Evolutionary conservation across 176 grass and related monocot genomes (phyloP), one percentile per base, ranked within the genome.

Genomic region (Chrysopogon serrulatus): DNA sequence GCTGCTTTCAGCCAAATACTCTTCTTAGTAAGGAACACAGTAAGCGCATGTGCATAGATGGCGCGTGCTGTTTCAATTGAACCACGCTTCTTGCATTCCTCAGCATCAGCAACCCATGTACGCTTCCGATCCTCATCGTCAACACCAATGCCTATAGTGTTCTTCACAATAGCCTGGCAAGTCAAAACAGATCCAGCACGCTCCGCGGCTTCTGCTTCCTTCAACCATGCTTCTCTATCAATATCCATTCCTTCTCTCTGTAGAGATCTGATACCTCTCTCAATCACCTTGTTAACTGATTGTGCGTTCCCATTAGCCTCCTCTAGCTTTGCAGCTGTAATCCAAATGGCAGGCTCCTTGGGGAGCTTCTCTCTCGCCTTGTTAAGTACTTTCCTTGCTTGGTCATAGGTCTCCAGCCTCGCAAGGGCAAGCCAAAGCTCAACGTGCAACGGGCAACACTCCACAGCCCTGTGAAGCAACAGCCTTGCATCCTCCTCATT

Each of bases 41-140:
- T 92, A 42, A 97, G 75, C 14, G 95, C 95, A 91, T 94, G 92
- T 11, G 90, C 92, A 81, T 97, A 97, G 68, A 97, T 97, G 73
- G 92, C 92, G 28, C 95, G 90, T 49, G 95, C 95, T 26, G 95
- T 97, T 86, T 97, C 95, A 82, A 97, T 84, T 3, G 95, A 97
- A 69, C 95, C 92, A 33, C 92, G 90, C 44, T 97, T 97, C 83
- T 97, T 92, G 69, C 95, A 97, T 83, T 97, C 95, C 74, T 97
- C 95, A 16, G 95, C 95, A 88, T 97, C 95, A 85, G 95, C 95
- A 91, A 97, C 95, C 95, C 95, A 97, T 30, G 95, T 94, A 37
- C 88, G 88, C 75, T 94, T 94, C 60, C 92, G 82, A 82, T 94
- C 95, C 83, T 97, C 95, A 73, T 94, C 92, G 33, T 97, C 95